A percentile compares a stretch with the other conserved stretches of the same genome.
phyloP scores from a whole-genome alignment of 768 basidiomycete species.

The Punctularia strigosozonata region DNA sequence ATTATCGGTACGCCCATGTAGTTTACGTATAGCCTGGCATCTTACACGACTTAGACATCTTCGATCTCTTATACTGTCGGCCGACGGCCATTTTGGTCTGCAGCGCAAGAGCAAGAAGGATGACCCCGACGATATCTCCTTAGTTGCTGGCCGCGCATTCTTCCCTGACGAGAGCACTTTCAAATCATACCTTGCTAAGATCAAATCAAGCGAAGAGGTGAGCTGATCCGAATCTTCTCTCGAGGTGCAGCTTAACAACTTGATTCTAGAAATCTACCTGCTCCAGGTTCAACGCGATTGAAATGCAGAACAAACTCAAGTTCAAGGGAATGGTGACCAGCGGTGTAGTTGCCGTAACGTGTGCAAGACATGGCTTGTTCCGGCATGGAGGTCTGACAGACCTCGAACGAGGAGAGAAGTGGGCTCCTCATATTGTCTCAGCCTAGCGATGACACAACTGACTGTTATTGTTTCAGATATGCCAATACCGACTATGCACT shows the following conservation, averaged over 20 bases:
- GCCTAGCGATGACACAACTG: background rate
- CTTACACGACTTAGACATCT: no score
- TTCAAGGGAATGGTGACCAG: constrained; percentile 3
- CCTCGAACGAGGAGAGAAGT: constrained; percentile 19
- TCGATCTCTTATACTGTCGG: background rate
- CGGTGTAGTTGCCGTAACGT: constrained; percentile 6
- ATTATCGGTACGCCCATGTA: no score
- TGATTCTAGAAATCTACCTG: constrained; percentile 9
- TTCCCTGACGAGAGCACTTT: background rate
- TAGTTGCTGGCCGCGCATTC: background rate
- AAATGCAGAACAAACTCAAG: constrained; percentile 3
- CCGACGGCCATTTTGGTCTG: background rate
- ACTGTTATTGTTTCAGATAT: constrained; percentile 8
- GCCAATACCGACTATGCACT: constrained; percentile 13
- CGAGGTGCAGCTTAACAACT: no score
- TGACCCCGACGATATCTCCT: background rate
- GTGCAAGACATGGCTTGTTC: constrained; percentile 8
- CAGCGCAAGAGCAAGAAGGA: background rate
- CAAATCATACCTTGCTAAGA: background rate
- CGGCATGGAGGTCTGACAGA: constrained; percentile 12
- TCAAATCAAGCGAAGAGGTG: background rate
- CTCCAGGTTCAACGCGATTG: constrained; percentile 3
- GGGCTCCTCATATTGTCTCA: constrained; percentile 1
- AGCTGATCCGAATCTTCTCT: background rate
- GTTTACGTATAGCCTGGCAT: no score